Percentiles rank a stretch among this genome's conserved stretches.
Conservation (phyloP, 805 yeast species). For the Saccharomyces eubayanus region DNA sequence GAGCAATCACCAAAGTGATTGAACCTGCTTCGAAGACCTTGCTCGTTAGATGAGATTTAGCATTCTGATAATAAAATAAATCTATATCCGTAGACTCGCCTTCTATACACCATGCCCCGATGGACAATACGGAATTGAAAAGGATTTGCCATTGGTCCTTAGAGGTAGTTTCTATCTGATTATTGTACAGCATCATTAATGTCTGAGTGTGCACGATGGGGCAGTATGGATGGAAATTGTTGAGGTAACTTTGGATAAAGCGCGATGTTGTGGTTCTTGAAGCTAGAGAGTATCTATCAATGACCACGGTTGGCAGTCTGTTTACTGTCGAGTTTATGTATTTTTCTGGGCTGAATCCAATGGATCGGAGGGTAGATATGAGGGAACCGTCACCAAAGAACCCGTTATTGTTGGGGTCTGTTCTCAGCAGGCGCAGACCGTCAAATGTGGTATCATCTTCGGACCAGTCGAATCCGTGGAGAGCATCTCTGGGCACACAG, state of each 20-base stretch:
- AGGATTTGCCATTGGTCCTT: slow-evolving; percentile 44
- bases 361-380: slow-evolving; percentile 44
- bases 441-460: slow-evolving; percentile 44
- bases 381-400: slow-evolving; percentile 60
- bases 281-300: slow-evolving; percentile 7
- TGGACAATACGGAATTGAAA: slow-evolving; percentile 48
- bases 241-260: slow-evolving; percentile 45
- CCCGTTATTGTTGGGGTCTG: slow-evolving; percentile 46
- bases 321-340: neutral
- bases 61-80: slow-evolving; percentile 46
- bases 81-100: slow-evolving; percentile 46
- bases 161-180: slow-evolving; percentile 35
- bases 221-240: slow-evolving; percentile 50
- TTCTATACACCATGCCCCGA: slow-evolving; percentile 62
- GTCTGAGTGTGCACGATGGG: slow-evolving; percentile 53
- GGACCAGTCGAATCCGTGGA: slow-evolving; percentile 53
- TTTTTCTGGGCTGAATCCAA: slow-evolving; percentile 32
- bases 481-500: slow-evolving; percentile 36
- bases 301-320: neutral
- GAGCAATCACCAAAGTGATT: slow-evolving; percentile 43
- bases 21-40: slow-evolving; percentile 54
- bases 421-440: slow-evolving; percentile 58
- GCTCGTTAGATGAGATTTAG: slow-evolving; percentile 37
- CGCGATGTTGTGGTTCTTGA: slow-evolving; percentile 17
- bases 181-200: slow-evolving; percentile 38